These are phyloP conservation scores for Capronia epimyces DNA, from an alignment of 2,329 filamentous ascomycete genomes.

Conservation along the genomic window DNA sequence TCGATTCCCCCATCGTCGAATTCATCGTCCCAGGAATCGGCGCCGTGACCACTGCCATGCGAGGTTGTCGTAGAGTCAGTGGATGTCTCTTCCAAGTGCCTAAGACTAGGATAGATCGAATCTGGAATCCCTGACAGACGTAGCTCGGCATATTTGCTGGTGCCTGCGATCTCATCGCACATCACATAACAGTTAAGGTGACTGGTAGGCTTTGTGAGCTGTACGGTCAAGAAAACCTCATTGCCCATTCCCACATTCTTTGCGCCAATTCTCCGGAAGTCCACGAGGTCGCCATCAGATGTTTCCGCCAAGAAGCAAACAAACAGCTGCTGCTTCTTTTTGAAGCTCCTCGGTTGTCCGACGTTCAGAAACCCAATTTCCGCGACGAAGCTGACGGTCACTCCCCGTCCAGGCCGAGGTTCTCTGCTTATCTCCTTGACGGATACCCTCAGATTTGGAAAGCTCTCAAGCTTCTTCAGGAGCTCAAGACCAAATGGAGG, in stretches of 20 bases:
- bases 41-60: constrained; percentile 1
- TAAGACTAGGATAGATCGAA: constrained; percentile 39
- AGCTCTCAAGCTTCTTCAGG: constrained; percentile 58
- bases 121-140: constrained; percentile 44
- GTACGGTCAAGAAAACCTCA: constrained; percentile 55
- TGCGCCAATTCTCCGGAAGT: constrained; percentile 62
- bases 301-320: constrained; percentile 70
- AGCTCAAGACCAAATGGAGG: constrained; percentile 75
- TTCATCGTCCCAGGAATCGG: constrained; percentile 38
- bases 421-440: constrained; percentile 47
- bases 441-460: constrained; percentile 62
- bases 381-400: constrained; percentile 58
- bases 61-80: neutral
- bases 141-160: constrained; percentile 49
- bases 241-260: constrained; percentile 59
- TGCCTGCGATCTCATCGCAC: constrained; percentile 76
- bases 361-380: constrained; percentile 68
- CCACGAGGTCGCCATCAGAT: constrained; percentile 61
- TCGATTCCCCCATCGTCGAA: constrained; percentile 51
- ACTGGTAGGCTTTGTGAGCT: constrained; percentile 51
- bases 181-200: constrained; percentile 64
- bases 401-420: constrained; percentile 38
- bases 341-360: constrained; percentile 56
- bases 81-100: constrained; percentile 19
- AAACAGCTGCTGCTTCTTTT: constrained; percentile 54